Conservation (phyloP, 2,329 filamentous ascomycete genomes). For the Aspergillus sp. region DNA sequence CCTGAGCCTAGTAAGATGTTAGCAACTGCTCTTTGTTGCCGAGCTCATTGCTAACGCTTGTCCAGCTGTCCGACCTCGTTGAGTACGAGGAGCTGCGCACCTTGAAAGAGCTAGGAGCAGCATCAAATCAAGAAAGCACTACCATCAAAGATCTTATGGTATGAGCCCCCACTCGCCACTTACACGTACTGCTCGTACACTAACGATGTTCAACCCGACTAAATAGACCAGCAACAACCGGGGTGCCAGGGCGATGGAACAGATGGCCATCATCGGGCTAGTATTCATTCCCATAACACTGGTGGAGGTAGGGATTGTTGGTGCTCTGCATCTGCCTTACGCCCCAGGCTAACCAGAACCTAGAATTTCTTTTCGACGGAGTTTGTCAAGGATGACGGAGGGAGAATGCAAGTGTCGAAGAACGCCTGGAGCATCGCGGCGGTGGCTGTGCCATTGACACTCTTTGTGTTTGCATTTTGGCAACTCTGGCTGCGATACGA, state of each 20-base stretch:
- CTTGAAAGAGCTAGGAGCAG: too few species aligned
- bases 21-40: neutral
- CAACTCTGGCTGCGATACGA: slow-evolving; percentile 8
- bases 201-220: too few species aligned
- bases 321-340: too few species aligned
- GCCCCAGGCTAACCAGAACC: neutral
- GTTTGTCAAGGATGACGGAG: slow-evolving; percentile 13
- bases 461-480: slow-evolving; percentile 8
- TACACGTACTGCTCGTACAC: too few species aligned
- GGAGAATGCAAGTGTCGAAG: slow-evolving; percentile 8
- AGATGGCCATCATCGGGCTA: slow-evolving; percentile 13
- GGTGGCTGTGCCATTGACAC: slow-evolving; percentile 13
- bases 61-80: slow-evolving; percentile 4
- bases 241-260: slow-evolving; percentile 14
- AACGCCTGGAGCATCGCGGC: slow-evolving; percentile 15
- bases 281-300: slow-evolving; percentile 14
- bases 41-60: neutral
- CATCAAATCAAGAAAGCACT: neutral
- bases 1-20: slow-evolving; percentile 6
- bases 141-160: slow-evolving; percentile 12
- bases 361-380: slow-evolving; percentile 16
- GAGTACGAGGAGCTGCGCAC: slow-evolving; percentile 10
- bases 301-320: slow-evolving; percentile 11
- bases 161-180: neutral
- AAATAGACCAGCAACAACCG: slow-evolving; percentile 6